Percentiles rank a stretch among this genome's conserved stretches.
Conservation (phyloP, 768 basidiomycete genomes). For the Tulasnella sp. region DNA sequence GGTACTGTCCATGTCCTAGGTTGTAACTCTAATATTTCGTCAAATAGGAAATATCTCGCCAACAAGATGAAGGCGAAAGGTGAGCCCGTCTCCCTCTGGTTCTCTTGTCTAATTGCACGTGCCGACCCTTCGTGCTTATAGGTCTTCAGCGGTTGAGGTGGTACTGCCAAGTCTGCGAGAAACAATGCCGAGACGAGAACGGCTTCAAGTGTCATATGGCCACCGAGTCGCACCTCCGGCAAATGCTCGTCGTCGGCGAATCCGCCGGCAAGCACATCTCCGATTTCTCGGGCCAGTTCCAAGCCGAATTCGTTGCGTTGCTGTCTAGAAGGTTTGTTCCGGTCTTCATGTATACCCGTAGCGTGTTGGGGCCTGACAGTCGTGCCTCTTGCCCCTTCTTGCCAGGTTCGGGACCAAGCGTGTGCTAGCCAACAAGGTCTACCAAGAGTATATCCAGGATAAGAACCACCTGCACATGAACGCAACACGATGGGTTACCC, state of each 20-base stretch:
- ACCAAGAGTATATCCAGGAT: conserved; percentile 96
- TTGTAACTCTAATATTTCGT: not conserved
- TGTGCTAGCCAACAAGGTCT: conserved; percentile 89
- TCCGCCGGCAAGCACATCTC: conserved; percentile 87
- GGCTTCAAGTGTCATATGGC: conserved; percentile 95
- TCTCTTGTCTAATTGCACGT: conserved; percentile 31
- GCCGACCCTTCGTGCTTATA: conserved; percentile 23
- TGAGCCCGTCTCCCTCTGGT: not conserved
- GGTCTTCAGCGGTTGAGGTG: conserved; percentile 88
- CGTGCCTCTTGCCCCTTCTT: not conserved
- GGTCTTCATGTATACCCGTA: not conserved
- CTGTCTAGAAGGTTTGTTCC: conserved; percentile 72
- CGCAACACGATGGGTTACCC: conserved; percentile 92
- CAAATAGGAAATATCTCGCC: conserved; percentile 62
- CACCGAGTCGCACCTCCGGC: conserved; percentile 86
- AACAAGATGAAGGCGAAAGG: conserved; percentile 97
- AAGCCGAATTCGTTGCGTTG: conserved; percentile 85
- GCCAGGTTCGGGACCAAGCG: conserved; percentile 56
- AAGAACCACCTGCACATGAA: conserved; percentile 98
- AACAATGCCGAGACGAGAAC: conserved; percentile 98
- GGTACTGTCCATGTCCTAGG: not conserved
- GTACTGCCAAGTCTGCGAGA: conserved; percentile 99
- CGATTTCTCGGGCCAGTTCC: conserved; percentile 84
- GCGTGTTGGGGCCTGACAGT: no score
- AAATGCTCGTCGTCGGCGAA: conserved; percentile 97